phyloP scores from a whole-genome alignment of 768 basidiomycete species.

The Trametopsis cervina region DNA sequence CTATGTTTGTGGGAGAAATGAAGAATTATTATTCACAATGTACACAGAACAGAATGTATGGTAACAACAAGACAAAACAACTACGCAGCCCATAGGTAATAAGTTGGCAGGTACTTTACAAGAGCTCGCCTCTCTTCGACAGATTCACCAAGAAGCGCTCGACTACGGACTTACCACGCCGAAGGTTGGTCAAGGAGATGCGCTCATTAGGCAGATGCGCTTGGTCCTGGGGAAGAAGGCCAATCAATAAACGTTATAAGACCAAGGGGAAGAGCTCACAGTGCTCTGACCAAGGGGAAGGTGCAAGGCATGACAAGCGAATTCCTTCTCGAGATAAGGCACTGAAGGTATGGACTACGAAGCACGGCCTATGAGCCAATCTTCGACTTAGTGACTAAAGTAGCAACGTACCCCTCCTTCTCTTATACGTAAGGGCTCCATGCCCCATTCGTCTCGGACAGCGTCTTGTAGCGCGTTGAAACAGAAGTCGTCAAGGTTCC shows the following conservation, averaged over 20 bases:
- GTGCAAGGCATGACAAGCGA: constrained; percentile 84
- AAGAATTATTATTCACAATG: no score
- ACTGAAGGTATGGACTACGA: constrained; percentile 86
- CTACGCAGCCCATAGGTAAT: no score
- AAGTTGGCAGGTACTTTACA: no score
- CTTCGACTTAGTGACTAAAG: background rate
- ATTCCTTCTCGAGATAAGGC: constrained; percentile 89
- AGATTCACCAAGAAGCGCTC: constrained; percentile 64
- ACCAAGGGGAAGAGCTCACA: constrained; percentile 34
- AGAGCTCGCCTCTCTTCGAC: constrained; percentile 25
- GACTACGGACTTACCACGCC: constrained; percentile 68
- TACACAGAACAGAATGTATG: no score
- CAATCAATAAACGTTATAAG: background rate
- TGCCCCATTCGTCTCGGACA: constrained; percentile 82
- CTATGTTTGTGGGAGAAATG: no score
- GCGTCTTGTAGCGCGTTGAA: constrained; percentile 81
- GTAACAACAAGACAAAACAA: no score
- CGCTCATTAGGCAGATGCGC: constrained; percentile 93
- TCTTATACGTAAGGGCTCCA: constrained; percentile 78
- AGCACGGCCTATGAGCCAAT: background rate
- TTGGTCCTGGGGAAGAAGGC: constrained; percentile 77
- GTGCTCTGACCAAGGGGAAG: constrained; percentile 91
- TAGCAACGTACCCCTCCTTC: constrained; percentile 77
- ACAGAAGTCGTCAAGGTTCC: constrained; percentile 77
- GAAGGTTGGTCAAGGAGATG: constrained; percentile 78